Conservation (phyloP, 2,329 filamentous ascomycete genomes). For the Dothistroma septosporum region DNA sequence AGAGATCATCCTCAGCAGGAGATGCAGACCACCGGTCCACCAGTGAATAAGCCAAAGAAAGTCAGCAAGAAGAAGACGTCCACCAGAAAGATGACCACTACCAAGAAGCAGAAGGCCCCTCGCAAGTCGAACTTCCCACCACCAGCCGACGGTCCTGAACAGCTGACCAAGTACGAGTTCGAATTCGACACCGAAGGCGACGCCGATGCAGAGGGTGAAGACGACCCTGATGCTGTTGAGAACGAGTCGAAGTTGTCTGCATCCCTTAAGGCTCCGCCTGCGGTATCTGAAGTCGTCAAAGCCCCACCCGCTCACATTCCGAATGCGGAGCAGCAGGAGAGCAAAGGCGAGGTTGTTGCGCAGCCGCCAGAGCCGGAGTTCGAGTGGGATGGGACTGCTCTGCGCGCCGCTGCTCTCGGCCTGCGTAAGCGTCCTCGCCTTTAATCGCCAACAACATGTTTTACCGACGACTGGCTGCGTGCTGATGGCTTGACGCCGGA, state of each 20-base stretch:
- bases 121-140: not conserved
- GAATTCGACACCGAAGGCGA: not conserved
- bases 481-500: too few species aligned
- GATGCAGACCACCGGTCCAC: not conserved
- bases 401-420: conserved; percentile 5
- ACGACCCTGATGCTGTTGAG: not conserved
- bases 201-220: conserved; percentile 1
- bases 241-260: not conserved
- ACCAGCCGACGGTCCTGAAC: not conserved
- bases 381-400: not conserved
- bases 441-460: not conserved
- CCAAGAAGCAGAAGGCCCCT: not conserved
- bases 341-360: not conserved
- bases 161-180: not conserved
- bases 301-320: too few species aligned
- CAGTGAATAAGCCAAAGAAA: not conserved
- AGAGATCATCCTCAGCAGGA: not conserved
- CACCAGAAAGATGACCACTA: not conserved
- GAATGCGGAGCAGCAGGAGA: not conserved
- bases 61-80: not conserved
- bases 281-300: not conserved
- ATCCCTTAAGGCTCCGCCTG: not conserved
- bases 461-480: too few species aligned
- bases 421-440: not conserved
- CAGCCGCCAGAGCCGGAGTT: not conserved